These are phyloP conservation scores for Sparassis latifolia DNA, from an alignment of 1,284 basidiomycete species.

Conservation along the genomic window DNA sequence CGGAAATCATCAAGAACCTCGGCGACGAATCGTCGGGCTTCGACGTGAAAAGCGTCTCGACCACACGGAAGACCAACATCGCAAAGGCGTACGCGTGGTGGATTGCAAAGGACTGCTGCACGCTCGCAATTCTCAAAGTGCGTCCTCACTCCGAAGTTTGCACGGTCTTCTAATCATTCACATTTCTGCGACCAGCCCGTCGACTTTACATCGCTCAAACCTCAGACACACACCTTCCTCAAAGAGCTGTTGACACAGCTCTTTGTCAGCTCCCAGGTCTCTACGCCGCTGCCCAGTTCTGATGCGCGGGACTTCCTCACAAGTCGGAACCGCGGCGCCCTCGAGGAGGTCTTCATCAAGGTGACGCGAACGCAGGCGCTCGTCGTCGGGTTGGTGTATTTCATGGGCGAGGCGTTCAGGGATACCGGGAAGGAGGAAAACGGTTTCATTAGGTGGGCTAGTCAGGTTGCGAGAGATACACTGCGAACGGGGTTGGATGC, in stretches of 20 bases:
- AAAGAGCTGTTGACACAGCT: conserved; percentile 60
- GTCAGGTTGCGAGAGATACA: conserved; percentile 59
- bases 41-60: conserved; percentile 51
- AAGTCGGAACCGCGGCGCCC: conserved; percentile 45
- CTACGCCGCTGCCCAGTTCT: conserved; percentile 51
- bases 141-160: conserved; percentile 2
- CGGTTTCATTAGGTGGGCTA: conserved; percentile 56
- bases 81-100: conserved; percentile 83
- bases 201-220: conserved; percentile 72
- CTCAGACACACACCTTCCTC: conserved; percentile 61
- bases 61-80: conserved; percentile 53
- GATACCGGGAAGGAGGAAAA: conserved; percentile 34
- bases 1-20: conserved; percentile 64
- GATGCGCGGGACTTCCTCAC: conserved; percentile 32
- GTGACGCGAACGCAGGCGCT: conserved; percentile 53
- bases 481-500: conserved; percentile 56
- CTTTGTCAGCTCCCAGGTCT: conserved; percentile 67
- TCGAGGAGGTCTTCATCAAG: conserved; percentile 75
- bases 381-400: conserved; percentile 65
- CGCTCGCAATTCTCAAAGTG: conserved; percentile 81
- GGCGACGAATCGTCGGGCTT: conserved; percentile 44
- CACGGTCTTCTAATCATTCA: background rate
- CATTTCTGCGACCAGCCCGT: conserved; percentile 51
- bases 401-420: conserved; percentile 46
- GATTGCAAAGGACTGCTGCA: conserved; percentile 68